Evolutionary conservation across 306 rosid species (phyloP).

Genomic region (Alnus glutinosa): DNA sequence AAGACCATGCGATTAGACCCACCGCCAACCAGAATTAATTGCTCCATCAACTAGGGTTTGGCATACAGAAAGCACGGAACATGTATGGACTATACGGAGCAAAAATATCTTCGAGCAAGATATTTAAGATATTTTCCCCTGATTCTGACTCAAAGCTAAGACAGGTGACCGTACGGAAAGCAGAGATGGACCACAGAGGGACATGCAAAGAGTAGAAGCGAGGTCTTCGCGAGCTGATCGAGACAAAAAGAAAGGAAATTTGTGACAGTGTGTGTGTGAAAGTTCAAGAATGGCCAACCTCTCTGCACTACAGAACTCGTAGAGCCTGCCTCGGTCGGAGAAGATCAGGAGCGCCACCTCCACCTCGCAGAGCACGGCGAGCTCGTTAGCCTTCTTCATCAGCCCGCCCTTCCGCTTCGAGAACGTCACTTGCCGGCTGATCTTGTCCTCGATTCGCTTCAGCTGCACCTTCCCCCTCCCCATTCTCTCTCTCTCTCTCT

Average conservation of each 20-base stretch:
- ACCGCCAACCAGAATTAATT: no score
- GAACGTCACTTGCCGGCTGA: slow-evolving; percentile 87
- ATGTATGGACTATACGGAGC: no score
- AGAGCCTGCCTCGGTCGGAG: slow-evolving; percentile 46
- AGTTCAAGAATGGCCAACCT: slow-evolving; percentile 26
- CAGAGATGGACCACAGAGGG: no score
- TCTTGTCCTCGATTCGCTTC: slow-evolving; percentile 92
- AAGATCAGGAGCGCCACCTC: slow-evolving; percentile 89
- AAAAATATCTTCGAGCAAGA: no score
- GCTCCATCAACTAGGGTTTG: no score
- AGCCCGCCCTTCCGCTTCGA: slow-evolving; percentile 88
- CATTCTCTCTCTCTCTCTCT: slow-evolving; percentile 35
- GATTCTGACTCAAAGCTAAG: no score
- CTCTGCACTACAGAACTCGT: slow-evolving; percentile 27
- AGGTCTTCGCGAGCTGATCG: not conserved
- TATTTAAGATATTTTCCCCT: no score
- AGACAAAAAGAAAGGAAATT: no score
- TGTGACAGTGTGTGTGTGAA: not conserved
- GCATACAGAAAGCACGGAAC: no score
- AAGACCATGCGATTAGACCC: no score
- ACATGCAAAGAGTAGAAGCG: no score
- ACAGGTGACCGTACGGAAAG: no score
- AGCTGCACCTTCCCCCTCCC: slow-evolving; percentile 87
- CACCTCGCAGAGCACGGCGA: slow-evolving; percentile 87
- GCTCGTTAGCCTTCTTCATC: slow-evolving; percentile 90